A percentile compares a stretch with the other conserved stretches of the same genome.
These are phyloP conservation scores for Suillus bovinus DNA, from an alignment of 768 basidiomycete species.

Conservation along the genomic window DNA sequence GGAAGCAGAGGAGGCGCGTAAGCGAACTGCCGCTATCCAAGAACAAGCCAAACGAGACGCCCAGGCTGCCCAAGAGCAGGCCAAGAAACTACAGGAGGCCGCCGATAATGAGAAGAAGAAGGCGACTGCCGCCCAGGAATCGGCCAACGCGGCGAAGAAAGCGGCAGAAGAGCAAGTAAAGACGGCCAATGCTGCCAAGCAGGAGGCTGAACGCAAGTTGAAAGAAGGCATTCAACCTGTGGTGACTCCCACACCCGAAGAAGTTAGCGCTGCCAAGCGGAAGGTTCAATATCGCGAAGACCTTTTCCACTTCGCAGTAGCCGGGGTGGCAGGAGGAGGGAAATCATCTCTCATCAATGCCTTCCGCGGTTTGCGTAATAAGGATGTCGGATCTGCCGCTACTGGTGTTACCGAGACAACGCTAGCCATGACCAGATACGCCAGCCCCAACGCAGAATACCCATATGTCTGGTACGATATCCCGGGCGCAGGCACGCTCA, in stretches of 20 bases:
- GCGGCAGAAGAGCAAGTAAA: constrained; percentile 17
- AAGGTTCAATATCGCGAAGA: constrained; percentile 30
- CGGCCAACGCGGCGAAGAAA: constrained; percentile 14
- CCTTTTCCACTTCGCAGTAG: constrained; percentile 30
- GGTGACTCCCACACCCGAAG: constrained; percentile 29
- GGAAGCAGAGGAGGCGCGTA: constrained; percentile 14
- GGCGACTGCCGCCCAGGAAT: constrained; percentile 18
- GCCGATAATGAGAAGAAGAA: constrained; percentile 23
- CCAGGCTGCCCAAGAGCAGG: constrained; percentile 14
- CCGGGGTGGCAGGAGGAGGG: constrained; percentile 32
- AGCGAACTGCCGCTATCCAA: constrained; percentile 12
- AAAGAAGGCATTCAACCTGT: constrained; percentile 31
- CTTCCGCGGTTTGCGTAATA: constrained; percentile 31
- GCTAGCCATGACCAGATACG: constrained; percentile 28
- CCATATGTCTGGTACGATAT: constrained; percentile 39
- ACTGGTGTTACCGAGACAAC: constrained; percentile 38
- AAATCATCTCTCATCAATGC: constrained; percentile 35
- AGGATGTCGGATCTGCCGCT: constrained; percentile 27
- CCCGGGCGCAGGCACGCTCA: constrained; percentile 39
- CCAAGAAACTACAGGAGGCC: constrained; percentile 5
- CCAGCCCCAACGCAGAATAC: constrained; percentile 23
- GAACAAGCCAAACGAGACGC: constrained; percentile 13
- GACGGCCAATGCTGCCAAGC: constrained; percentile 4
- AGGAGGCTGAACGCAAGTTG: constrained; percentile 20
- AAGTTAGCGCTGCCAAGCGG: constrained; percentile 25